Percentiles rank a stretch among this genome's conserved stretches.
These are phyloP conservation scores for Fusarium virguliforme DNA, from an alignment of 2,329 filamentous ascomycete genomes.

Conservation along the genomic window DNA sequence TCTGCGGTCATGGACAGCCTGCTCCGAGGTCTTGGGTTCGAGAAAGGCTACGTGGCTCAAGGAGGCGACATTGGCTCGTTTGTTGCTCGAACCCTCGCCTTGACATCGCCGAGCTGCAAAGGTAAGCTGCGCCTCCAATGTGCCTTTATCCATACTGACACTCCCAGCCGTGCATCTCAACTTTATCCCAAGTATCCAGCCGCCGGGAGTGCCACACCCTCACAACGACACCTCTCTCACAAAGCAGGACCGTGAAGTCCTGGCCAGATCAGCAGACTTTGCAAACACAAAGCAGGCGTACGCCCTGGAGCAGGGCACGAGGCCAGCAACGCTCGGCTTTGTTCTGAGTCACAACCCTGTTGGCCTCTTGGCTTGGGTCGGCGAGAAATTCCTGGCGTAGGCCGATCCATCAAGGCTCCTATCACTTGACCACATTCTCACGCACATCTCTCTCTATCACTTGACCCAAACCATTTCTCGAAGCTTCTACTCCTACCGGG, in stretches of 20 bases:
- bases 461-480: not conserved
- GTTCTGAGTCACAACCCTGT: not conserved
- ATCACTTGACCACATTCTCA: not conserved
- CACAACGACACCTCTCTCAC: constrained; percentile 5
- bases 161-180: not conserved
- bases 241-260: not conserved
- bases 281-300: constrained; percentile 4
- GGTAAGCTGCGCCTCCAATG: not conserved
- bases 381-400: constrained; percentile 5
- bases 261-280: not conserved
- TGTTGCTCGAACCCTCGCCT: not conserved
- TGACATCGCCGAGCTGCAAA: not conserved
- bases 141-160: not conserved
- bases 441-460: not conserved
- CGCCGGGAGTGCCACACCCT: not conserved
- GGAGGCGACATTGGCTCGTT: constrained; percentile 9
- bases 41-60: not conserved
- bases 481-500: constrained; percentile 5
- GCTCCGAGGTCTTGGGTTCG: not conserved
- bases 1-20: not conserved
- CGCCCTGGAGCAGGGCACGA: not conserved
- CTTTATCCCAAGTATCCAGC: constrained; percentile 2
- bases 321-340: constrained; percentile 6
- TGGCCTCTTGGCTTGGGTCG: constrained; percentile 3
- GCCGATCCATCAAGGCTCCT: not conserved